Evolutionary conservation across 2,329 filamentous ascomycete genomes (phyloP).

Genomic region (Aspergillus sp.): DNA sequence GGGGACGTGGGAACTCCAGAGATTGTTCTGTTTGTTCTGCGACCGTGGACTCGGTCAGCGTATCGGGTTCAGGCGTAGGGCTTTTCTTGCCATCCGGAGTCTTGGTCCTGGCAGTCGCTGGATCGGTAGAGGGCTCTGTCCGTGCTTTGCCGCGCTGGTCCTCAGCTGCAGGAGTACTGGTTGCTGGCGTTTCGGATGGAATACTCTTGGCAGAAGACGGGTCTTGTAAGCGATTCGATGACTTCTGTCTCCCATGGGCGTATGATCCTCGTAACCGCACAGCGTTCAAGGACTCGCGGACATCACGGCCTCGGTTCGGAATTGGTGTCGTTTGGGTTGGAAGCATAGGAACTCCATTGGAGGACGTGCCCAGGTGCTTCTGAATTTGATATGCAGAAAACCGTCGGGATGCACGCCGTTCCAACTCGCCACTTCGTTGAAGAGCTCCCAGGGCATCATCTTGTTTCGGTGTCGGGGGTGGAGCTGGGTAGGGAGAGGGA

Average conservation of each 20-base stretch:
- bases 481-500: constrained; percentile 64
- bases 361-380: constrained; percentile 76
- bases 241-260: constrained; percentile 47
- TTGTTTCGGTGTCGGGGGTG: constrained; percentile 72
- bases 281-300: constrained; percentile 74
- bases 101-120: constrained; percentile 38
- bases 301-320: constrained; percentile 70
- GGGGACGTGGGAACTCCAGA: constrained; percentile 45
- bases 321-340: constrained; percentile 49
- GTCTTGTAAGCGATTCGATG: constrained; percentile 49
- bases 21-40: constrained; percentile 58
- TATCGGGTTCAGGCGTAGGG: constrained; percentile 29
- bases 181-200: constrained; percentile 29
- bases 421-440: constrained; percentile 85
- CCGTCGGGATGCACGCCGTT: constrained; percentile 81
- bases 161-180: constrained; percentile 54
- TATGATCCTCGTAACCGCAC: constrained; percentile 55
- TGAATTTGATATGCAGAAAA: constrained; percentile 97
- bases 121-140: constrained; percentile 20
- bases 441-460: constrained; percentile 86
- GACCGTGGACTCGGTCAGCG: constrained; percentile 31
- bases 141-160: constrained; percentile 33
- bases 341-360: constrained; percentile 78
- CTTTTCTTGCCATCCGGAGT: constrained; percentile 59
- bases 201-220: constrained; percentile 54